Percentiles rank a stretch among this genome's conserved stretches.
Conservation (phyloP, 345 rosid species). For the Schrenkiella parvula region DNA sequence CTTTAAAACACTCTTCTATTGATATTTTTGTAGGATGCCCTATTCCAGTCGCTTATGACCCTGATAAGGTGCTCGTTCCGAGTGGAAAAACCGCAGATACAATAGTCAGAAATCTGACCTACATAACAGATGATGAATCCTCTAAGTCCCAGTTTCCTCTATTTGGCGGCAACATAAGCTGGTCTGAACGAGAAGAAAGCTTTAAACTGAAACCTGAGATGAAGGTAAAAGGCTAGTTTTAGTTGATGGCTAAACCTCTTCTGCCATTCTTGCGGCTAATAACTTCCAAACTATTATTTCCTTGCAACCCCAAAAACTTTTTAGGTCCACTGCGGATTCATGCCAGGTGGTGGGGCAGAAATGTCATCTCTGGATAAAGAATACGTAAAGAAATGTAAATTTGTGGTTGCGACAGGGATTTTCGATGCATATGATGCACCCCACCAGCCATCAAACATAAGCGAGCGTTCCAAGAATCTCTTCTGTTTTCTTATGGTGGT, state of each 20-base stretch:
- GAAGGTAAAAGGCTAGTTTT: slow-evolving; percentile 48
- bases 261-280: not conserved
- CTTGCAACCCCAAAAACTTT: not conserved
- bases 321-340: slow-evolving; percentile 91
- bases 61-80: slow-evolving; percentile 68
- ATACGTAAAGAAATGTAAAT: slow-evolving; percentile 71
- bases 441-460: slow-evolving; percentile 83
- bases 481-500: slow-evolving; percentile 94
- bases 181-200: slow-evolving; percentile 79
- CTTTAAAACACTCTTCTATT: not conserved
- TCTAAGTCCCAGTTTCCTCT: slow-evolving; percentile 52
- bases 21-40: slow-evolving; percentile 57
- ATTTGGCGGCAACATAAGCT: slow-evolving; percentile 86
- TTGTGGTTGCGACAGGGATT: slow-evolving; percentile 91
- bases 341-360: slow-evolving; percentile 78
- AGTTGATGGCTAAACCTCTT: not conserved
- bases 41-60: slow-evolving; percentile 60
- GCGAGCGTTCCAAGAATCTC: slow-evolving; percentile 65
- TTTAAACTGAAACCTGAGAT: slow-evolving; percentile 62
- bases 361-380: slow-evolving; percentile 62
- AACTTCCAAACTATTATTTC: slow-evolving; percentile 1
- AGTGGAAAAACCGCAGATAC: slow-evolving; percentile 49
- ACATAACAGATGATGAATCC: slow-evolving; percentile 53
- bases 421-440: slow-evolving; percentile 93
- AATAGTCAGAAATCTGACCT: slow-evolving; percentile 53